Evolutionary conservation across 192 early-diverging fungal species (phyloP).

Genomic region (Jimgerdemannia lactiflua): DNA sequence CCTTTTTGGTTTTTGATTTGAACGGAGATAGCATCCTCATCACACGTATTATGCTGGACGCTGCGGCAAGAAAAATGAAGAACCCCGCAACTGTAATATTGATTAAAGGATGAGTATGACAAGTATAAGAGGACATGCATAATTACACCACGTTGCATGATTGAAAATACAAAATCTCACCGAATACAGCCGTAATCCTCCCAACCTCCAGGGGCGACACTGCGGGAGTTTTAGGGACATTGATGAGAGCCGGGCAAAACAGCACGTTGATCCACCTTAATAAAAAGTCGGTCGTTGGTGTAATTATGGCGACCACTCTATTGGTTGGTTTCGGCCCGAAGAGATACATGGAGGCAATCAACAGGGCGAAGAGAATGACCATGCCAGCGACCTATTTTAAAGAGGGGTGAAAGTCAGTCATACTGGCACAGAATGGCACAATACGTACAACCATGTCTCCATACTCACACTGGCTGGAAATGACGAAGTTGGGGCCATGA

Average conservation of each 20-base stretch:
- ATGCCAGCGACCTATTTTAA: conserved; percentile 5
- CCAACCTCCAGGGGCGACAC: conserved; percentile 10
- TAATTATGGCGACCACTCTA: conserved; percentile 2
- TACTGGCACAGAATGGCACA: background rate
- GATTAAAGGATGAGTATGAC: background rate
- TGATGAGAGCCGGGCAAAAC: conserved; percentile 6
- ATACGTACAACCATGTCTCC: background rate
- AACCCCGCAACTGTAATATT: background rate
- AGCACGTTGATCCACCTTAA: conserved; percentile 11
- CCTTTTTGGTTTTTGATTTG: conserved; percentile 4
- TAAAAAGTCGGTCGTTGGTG: conserved; percentile 9
- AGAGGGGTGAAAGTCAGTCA: background rate
- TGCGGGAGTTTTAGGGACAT: background rate
- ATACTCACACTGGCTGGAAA: conserved; percentile 11
- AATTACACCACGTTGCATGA: background rate
- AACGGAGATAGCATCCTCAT: conserved; percentile 6
- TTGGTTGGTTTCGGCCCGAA: conserved; percentile 2
- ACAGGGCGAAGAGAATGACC: conserved; percentile 9
- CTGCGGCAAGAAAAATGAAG: conserved; percentile 1
- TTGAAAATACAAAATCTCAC: background rate
- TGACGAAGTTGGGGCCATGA: conserved; percentile 3
- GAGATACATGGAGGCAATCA: background rate
- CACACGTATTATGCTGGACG: conserved; percentile 1
- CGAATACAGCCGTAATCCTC: conserved; percentile 9
- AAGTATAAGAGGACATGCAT: background rate